Conservation (phyloP, 106 monocot species). For the Platanthera guangdongensis region DNA sequence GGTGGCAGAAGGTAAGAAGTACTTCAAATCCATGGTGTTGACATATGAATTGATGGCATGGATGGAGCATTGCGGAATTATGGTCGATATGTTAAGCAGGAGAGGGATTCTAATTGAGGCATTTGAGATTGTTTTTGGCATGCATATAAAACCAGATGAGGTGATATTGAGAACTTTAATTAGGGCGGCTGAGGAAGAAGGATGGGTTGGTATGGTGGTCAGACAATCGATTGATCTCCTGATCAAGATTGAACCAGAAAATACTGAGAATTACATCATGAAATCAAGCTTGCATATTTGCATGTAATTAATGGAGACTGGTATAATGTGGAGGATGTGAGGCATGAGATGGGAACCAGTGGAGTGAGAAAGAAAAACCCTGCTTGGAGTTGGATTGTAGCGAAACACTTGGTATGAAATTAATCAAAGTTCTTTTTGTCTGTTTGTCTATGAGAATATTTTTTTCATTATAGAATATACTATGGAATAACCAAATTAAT, state of each 20-base stretch:
- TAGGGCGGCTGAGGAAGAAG: slow-evolving; percentile 14
- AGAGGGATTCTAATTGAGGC: slow-evolving; percentile 37
- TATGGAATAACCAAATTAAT: too few species aligned
- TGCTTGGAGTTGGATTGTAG: slow-evolving; percentile 37
- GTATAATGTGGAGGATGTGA: slow-evolving; percentile 33
- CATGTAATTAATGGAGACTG: slow-evolving; percentile 31
- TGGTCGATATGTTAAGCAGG: slow-evolving; percentile 44
- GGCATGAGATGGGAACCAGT: slow-evolving; percentile 23
- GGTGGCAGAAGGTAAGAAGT: slow-evolving; percentile 30
- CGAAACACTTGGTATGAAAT: too few species aligned
- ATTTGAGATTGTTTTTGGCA: slow-evolving; percentile 25
- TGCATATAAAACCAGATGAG: slow-evolving; percentile 30
- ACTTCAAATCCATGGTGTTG: slow-evolving; percentile 43
- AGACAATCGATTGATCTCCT: slow-evolving; percentile 35
- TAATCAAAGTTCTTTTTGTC: too few species aligned
- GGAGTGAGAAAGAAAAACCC: slow-evolving; percentile 28
- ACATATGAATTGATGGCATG: slow-evolving; percentile 22
- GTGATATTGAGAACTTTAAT: slow-evolving; percentile 25
- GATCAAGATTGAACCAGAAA: slow-evolving; percentile 18
- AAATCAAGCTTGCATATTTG: slow-evolving; percentile 21
- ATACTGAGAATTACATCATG: slow-evolving; percentile 31
- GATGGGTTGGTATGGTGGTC: slow-evolving; percentile 29
- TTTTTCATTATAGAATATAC: too few species aligned
- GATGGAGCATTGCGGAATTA: slow-evolving; percentile 35
- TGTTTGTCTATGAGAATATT: too few species aligned